Evolutionary conservation across 305 asterid species (phyloP).

Genomic region (Plantago coronopus): DNA sequence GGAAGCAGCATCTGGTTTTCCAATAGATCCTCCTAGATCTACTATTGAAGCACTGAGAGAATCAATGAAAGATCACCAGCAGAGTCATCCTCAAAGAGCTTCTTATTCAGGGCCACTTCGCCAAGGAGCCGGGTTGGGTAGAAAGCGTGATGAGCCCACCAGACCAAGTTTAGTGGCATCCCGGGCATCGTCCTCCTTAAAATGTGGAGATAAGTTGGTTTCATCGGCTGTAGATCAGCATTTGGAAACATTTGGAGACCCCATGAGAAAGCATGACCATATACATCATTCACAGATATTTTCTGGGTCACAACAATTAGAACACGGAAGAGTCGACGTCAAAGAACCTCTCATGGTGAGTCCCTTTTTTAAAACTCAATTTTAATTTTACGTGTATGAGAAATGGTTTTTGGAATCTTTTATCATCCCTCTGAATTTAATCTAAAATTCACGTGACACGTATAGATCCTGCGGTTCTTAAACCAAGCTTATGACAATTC

Average conservation of each 20-base stretch:
- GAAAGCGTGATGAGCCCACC: constrained; percentile 18
- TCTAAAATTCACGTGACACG: too few species aligned
- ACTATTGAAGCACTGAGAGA: constrained; percentile 31
- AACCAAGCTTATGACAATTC: background rate
- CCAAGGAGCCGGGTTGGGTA: constrained; percentile 38
- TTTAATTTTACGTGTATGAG: background rate
- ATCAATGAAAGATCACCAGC: constrained; percentile 26
- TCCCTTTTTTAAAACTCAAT: constrained; percentile 4
- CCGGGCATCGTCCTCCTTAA: constrained; percentile 20
- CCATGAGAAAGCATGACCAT: constrained; percentile 39
- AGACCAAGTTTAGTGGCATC: constrained; percentile 3
- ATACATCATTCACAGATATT: constrained; percentile 31
- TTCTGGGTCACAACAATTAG: constrained; percentile 37
- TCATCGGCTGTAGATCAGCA: constrained; percentile 28
- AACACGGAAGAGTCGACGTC: constrained; percentile 34
- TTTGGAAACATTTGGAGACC: constrained; percentile 41
- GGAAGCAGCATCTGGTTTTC: constrained; percentile 95
- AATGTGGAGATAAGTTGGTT: constrained; percentile 32
- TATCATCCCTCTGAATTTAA: too few species aligned
- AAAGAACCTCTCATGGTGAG: constrained; percentile 50
- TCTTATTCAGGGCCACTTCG: constrained; percentile 76
- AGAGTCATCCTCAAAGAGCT: constrained; percentile 32
- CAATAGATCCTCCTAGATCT: constrained; percentile 88
- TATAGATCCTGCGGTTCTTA: background rate
- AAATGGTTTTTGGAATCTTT: too few species aligned